These are phyloP conservation scores for Bipolaris bicolor DNA, from an alignment of 2,329 filamentous ascomycete genomes.

Conservation along the genomic window DNA sequence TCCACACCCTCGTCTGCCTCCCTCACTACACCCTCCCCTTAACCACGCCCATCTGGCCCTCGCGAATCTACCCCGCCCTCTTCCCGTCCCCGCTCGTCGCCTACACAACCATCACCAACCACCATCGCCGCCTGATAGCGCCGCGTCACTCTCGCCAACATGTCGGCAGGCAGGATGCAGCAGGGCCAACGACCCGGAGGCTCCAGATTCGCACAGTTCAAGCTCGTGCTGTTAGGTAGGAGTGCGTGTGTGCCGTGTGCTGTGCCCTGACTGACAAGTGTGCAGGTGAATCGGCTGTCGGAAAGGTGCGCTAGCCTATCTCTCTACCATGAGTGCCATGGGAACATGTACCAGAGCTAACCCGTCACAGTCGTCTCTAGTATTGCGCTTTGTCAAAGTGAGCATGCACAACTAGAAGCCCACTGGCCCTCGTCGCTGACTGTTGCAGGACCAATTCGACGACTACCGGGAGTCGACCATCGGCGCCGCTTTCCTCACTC, in stretches of 20 bases:
- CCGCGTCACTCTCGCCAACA: conserved; percentile 52
- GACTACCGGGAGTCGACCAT: conserved; percentile 97
- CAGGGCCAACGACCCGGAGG: conserved; percentile 68
- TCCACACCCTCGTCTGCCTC: background rate
- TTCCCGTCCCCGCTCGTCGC: background rate
- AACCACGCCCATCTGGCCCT: background rate
- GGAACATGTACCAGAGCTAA: conserved; percentile 32
- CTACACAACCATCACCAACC: conserved; percentile 4
- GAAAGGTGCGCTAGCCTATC: conserved; percentile 72
- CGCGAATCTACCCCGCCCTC: too few relatives aligned
- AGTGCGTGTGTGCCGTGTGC: background rate
- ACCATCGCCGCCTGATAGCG: conserved; percentile 21
- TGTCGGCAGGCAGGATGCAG: conserved; percentile 81
- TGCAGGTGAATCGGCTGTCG: conserved; percentile 94
- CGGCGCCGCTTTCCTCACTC: conserved; percentile 96
- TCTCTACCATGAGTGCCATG: conserved; percentile 30
- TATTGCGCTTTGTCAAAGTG: conserved; percentile 97
- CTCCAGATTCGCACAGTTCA: conserved; percentile 96
- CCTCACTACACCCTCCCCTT: background rate
- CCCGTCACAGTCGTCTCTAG: conserved; percentile 82
- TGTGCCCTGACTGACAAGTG: conserved; percentile 25
- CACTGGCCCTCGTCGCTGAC: conserved; percentile 4
- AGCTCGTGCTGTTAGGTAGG: conserved; percentile 94
- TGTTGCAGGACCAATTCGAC: conserved; percentile 91
- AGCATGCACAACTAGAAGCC: conserved; percentile 25